Evolutionary conservation across 2,329 filamentous ascomycete species (phyloP), one percentile per base, ranked within the genome.

Genomic region (Phialophora chinensis): DNA sequence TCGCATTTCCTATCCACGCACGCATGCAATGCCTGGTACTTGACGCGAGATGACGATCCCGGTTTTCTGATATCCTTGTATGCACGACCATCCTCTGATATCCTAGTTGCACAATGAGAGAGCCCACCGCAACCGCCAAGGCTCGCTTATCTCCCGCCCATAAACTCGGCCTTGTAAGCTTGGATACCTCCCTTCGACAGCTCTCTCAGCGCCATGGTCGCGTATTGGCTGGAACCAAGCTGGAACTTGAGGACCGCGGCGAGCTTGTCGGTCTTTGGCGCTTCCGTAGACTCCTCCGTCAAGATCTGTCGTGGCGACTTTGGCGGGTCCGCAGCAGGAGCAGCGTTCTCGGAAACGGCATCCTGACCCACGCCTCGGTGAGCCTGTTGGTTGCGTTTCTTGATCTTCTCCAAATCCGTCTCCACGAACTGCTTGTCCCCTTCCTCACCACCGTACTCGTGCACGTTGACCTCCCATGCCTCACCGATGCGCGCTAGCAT

Each of bases 151-250:
- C 79, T 72, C 11, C 83, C 81, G 47, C 82, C 82, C 68, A 82
- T 81, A 74, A 85, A 90, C 59, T 89, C 88, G 5, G 88, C 86
- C 77, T 87, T 87, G 72, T 85, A 90, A 7, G 83, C 82, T 73
- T 82, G 82, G 4, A 88, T 81, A 12, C 87, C 88, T 1, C 88
- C 87, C 74, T 88, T 90, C 83, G 92, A 93, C 68, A 96, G 78
- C 79, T 96, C 92, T 61, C 92, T 82, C 70, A 96, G 76, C 12
- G 91, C 90, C 83, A 96, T 91, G 0, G 92, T 96, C 0, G 92
- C 92, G 79, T 96, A 96, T 74, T 92, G 90, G 74, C 91, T 93
- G 57, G 88, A 88, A 0, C 88, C 90, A 31, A 96, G 83, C 75
- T 92, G 89, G 78, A 96, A 86, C 75, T 88, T 92, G 72, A 95